These are phyloP conservation scores for Telfairia occidentalis DNA, from an alignment of 331 rosid genomes.

Conservation along the genomic window DNA sequence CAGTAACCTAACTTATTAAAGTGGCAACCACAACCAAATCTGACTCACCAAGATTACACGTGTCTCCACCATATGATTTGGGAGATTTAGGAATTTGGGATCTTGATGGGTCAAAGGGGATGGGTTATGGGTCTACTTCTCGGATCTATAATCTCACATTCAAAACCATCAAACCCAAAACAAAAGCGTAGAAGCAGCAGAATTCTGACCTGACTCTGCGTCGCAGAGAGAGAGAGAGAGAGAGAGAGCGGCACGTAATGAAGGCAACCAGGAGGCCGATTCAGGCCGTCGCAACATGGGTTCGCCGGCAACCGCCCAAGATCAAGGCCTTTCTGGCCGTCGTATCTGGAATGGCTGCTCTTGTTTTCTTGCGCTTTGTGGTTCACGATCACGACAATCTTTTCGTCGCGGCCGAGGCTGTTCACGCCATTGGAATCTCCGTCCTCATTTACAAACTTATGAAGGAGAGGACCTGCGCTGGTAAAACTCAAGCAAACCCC, in stretches of 20 bases:
- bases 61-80: background rate
- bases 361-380: slow-evolving; percentile 41
- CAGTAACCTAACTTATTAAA: background rate
- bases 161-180: background rate
- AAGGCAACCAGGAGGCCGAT: slow-evolving; percentile 36
- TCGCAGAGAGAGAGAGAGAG: background rate
- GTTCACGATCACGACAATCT: slow-evolving; percentile 64
- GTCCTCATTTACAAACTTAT: slow-evolving; percentile 60
- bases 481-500: no score
- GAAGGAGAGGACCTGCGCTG: slow-evolving; percentile 59
- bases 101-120: background rate
- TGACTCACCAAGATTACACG: background rate
- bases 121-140: background rate
- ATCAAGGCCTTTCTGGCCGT: slow-evolving; percentile 42
- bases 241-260: slow-evolving; percentile 18
- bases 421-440: slow-evolving; percentile 58
- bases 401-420: slow-evolving; percentile 57
- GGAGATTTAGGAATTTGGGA: background rate
- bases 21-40: background rate
- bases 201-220: background rate
- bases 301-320: slow-evolving; percentile 63
- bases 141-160: background rate
- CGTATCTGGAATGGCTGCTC: slow-evolving; percentile 29
- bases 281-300: slow-evolving; percentile 43
- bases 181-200: background rate